Conservation (phyloP, 1,284 basidiomycete genomes). For the Puccinia coronata region DNA sequence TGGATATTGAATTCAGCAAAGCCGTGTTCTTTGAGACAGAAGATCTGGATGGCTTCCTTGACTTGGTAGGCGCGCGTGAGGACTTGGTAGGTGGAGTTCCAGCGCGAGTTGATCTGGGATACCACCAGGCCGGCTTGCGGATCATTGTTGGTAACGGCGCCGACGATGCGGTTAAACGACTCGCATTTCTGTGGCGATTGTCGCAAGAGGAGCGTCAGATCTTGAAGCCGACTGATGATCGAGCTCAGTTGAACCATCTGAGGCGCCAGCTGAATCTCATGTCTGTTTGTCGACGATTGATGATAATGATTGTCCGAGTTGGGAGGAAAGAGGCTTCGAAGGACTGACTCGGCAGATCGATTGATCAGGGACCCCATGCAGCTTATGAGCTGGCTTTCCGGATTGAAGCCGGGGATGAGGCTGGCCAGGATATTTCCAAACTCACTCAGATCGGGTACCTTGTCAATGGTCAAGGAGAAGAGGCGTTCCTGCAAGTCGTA, state of each 20-base stretch:
- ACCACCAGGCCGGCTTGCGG: background rate
- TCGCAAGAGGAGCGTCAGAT: background rate
- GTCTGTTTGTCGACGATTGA: background rate
- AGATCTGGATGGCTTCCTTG: constrained; percentile 24
- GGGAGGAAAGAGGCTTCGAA: constrained; percentile 1
- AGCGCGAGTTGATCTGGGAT: background rate
- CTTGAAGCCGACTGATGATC: constrained; percentile 23
- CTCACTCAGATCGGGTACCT: background rate
- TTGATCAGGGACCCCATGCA: constrained; percentile 17
- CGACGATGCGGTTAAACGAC: constrained; percentile 9
- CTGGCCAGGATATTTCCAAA: background rate
- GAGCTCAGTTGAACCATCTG: background rate
- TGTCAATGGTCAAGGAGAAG: constrained; percentile 22
- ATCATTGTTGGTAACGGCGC: background rate
- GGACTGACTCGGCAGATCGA: constrained; percentile 2
- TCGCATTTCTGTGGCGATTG: constrained; percentile 5
- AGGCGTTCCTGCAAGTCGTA: background rate
- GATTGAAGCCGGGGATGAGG: constrained; percentile 19
- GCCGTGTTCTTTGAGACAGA: constrained; percentile 13
- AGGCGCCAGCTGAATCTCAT: background rate
- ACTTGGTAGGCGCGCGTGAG: constrained; percentile 11
- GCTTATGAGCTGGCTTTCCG: constrained; percentile 2
- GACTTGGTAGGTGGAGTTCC: constrained; percentile 24
- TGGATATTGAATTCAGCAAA: background rate
- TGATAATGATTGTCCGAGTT: background rate